Base-by-base conservation (phyloP, 1,284 basidiomycete genomes). In the Uromyces viciae-fabae region DNA sequence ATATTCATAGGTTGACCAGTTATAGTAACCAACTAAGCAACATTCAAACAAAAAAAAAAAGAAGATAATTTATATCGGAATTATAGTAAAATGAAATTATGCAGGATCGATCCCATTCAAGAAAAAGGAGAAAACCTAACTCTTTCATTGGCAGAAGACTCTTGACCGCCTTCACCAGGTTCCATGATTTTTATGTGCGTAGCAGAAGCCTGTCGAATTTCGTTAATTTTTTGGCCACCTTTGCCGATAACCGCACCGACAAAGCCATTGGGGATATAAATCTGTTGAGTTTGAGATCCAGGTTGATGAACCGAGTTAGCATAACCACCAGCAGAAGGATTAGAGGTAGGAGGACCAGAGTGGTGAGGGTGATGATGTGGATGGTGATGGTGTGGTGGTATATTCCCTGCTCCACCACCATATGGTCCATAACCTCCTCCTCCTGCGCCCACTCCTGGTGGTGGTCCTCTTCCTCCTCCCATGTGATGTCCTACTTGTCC, bases 111-210 rank as follows among this genome's bases (percentile, higher is more conserved):
- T n/a, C n/a, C n/a, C n/a, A 49, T 49, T 22, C 11, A 49, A 22
- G 46, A 49, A 22, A 22, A 11, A 22, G 46, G 22, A 49, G 46
- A 14, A 25, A 42, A 22, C 75, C 82, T 46, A 28, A 85, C 84
- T 33, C 95, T 88, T 87, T 98, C 95, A 78, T 92, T 84, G 33
- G 87, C 87, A 31, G 84, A 84, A 8, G 88, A 87, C 15, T 86
- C 86, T 0, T 87, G 85, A 5, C 87, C 90, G 14, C 88, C 88
- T n/a, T 92, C 93, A 64, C 94, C 94, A 36, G 96, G 95, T 85
- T 99, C 97, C 91, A 98, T 98, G 81, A 99, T 98, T 87, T 98
- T 95, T 87, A 99, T 98, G 85, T 96, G 92, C 86, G 94, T 95
- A 28, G 91, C 93, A 85, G 90, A 95, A 91, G 93, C 93, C 86